Evolutionary conservation across 2,329 filamentous ascomycete species (phyloP).

Genomic region (Pseudophaeomoniella oleicola): DNA sequence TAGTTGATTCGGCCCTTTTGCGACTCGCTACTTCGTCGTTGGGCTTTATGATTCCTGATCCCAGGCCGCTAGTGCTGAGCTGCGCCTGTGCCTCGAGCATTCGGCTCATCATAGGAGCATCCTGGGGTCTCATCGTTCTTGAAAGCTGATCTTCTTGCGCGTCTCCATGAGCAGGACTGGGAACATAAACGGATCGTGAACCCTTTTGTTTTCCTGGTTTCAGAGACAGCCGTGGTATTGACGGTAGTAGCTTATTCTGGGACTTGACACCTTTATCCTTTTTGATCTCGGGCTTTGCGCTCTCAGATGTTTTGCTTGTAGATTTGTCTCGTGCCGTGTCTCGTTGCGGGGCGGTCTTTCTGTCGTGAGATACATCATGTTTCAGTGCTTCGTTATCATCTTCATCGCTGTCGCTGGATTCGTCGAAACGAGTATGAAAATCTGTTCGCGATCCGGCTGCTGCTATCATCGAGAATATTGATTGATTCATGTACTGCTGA

Average conservation of each 20-base stretch:
- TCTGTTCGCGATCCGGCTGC: slow-evolving; percentile 72
- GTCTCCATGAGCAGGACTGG: background rate
- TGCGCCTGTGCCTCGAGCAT: slow-evolving; percentile 61
- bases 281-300: slow-evolving; percentile 17
- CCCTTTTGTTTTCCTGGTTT: slow-evolving; percentile 6
- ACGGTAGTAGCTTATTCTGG: slow-evolving; percentile 43
- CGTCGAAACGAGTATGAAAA: slow-evolving; percentile 69
- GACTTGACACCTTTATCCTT: slow-evolving; percentile 40
- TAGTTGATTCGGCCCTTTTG: slow-evolving; percentile 34
- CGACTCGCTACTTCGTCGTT: slow-evolving; percentile 27
- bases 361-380: background rate
- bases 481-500: slow-evolving; percentile 71
- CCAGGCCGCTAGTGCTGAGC: slow-evolving; percentile 22
- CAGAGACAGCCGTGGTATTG: slow-evolving; percentile 43
- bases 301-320: slow-evolving; percentile 13
- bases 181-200: slow-evolving; percentile 1
- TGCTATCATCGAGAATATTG: slow-evolving; percentile 82
- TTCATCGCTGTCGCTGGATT: slow-evolving; percentile 68
- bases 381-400: slow-evolving; percentile 22
- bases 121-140: slow-evolving; percentile 28
- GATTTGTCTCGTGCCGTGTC: slow-evolving; percentile 5
- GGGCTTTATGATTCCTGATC: slow-evolving; percentile 9
- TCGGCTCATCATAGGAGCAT: slow-evolving; percentile 59
- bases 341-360: background rate
- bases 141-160: background rate